Evolutionary conservation across 345 rosid genomes (phyloP).

Genomic region (Balakata baccata): DNA sequence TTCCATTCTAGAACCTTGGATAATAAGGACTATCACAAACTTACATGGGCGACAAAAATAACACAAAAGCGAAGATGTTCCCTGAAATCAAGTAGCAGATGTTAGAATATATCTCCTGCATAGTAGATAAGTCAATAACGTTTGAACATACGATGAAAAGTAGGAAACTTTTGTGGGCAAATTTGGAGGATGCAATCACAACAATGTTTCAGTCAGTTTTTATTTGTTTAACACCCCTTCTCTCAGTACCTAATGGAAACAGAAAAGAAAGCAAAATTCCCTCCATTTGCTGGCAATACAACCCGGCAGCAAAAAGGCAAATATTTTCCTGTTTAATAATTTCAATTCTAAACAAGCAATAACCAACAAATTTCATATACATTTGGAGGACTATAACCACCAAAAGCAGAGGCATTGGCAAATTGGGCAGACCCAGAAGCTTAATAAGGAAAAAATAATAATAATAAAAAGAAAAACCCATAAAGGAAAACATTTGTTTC

Average conservation of each 20-base stretch:
- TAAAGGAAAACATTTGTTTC: too few relatives aligned
- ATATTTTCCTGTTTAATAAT: neutral
- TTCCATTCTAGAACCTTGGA: neutral
- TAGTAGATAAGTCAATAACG: neutral
- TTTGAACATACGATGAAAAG: neutral
- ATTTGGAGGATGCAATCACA: neutral
- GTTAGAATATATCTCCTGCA: neutral
- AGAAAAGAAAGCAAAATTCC: neutral
- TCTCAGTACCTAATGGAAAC: neutral
- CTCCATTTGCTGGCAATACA: constrained; percentile 1
- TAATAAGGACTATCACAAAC: constrained; percentile 16
- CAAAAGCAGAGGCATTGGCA: neutral
- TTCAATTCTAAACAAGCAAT: neutral
- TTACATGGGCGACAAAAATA: constrained; percentile 56
- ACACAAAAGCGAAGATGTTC: constrained; percentile 42
- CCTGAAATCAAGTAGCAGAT: constrained; percentile 32
- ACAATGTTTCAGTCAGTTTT: neutral
- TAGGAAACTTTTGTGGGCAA: neutral
- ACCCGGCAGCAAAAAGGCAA: neutral
- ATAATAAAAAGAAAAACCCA: too few relatives aligned
- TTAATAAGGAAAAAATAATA: neutral
- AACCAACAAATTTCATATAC: neutral
- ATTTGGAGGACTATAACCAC: neutral
- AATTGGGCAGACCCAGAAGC: neutral
- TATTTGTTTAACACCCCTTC: too few relatives aligned